Percentiles rank a stretch among this genome's conserved stretches.
These are phyloP conservation scores for Auriscalpium vulgare DNA, from an alignment of 768 basidiomycete genomes.

Conservation along the genomic window DNA sequence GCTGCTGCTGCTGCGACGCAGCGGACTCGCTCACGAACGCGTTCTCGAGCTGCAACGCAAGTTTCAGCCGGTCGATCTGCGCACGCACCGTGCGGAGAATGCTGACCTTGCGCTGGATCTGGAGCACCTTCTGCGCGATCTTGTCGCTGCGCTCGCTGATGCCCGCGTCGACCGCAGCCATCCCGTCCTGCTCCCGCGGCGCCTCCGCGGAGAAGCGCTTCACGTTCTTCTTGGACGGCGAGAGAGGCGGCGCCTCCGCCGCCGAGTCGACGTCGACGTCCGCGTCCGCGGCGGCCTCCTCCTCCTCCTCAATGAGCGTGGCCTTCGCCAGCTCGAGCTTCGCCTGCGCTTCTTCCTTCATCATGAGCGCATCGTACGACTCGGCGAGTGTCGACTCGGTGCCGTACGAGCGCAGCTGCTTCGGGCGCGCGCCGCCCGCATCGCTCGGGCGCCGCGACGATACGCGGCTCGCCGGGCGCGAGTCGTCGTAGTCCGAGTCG, in stretches of 20 bases:
- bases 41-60: conserved; percentile 53
- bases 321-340: conserved; percentile 50
- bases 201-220: conserved; percentile 74
- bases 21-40: conserved; percentile 52
- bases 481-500: conserved; percentile 67
- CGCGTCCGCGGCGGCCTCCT: neutral
- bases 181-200: conserved; percentile 64
- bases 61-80: neutral
- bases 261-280: neutral
- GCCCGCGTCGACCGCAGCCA: conserved; percentile 81
- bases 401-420: conserved; percentile 58
- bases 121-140: conserved; percentile 80
- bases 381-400: conserved; percentile 81
- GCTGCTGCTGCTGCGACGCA: too few species aligned
- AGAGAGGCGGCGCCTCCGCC: neutral
- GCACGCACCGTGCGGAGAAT: conserved; percentile 9
- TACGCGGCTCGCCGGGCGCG: conserved; percentile 5
- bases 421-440: conserved; percentile 34
- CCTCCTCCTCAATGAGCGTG: conserved; percentile 42
- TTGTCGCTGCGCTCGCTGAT: conserved; percentile 80
- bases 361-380: conserved; percentile 37
- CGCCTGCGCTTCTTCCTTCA: conserved; percentile 31
- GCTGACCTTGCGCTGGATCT: conserved; percentile 83
- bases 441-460: conserved; percentile 54
- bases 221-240: conserved; percentile 38